Evolutionary conservation across 257 asterid species (phyloP).

Genomic region (Primulina huaijiensis): DNA sequence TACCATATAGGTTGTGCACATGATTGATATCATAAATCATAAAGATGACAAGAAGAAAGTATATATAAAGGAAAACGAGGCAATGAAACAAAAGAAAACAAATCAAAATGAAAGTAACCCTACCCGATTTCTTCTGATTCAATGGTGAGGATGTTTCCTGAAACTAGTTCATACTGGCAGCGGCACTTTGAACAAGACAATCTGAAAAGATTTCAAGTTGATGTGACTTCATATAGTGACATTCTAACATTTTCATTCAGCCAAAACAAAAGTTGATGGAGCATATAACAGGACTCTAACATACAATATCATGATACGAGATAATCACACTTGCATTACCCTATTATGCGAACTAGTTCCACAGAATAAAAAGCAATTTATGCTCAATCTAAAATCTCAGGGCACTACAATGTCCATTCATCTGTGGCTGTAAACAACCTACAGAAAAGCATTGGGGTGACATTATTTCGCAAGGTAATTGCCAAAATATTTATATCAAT

Average conservation of each 20-base stretch:
- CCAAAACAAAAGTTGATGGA: conserved; percentile 4
- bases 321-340: conserved; percentile 1
- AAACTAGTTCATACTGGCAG: conserved; percentile 81
- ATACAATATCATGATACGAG: conserved; percentile 3
- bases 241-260: conserved; percentile 13
- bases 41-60: conserved; percentile 11
- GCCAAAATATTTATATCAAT: neutral
- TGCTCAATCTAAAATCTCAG: conserved; percentile 5
- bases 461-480: conserved; percentile 9
- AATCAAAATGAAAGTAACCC: conserved; percentile 18
- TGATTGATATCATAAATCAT: conserved; percentile 20
- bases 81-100: conserved; percentile 16
- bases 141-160: conserved; percentile 68
- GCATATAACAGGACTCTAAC: conserved; percentile 1
- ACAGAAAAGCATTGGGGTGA: conserved; percentile 1
- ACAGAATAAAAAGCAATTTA: neutral
- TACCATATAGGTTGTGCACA: conserved; percentile 10
- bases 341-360: neutral
- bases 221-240: conserved; percentile 24
- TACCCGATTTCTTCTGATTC: conserved; percentile 94
- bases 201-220: conserved; percentile 40
- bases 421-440: neutral
- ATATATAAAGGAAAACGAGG: neutral
- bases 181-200: conserved; percentile 89
- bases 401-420: neutral